Conservation (phyloP, 1,284 basidiomycete genomes). For the Heterobasidion irregulare region DNA sequence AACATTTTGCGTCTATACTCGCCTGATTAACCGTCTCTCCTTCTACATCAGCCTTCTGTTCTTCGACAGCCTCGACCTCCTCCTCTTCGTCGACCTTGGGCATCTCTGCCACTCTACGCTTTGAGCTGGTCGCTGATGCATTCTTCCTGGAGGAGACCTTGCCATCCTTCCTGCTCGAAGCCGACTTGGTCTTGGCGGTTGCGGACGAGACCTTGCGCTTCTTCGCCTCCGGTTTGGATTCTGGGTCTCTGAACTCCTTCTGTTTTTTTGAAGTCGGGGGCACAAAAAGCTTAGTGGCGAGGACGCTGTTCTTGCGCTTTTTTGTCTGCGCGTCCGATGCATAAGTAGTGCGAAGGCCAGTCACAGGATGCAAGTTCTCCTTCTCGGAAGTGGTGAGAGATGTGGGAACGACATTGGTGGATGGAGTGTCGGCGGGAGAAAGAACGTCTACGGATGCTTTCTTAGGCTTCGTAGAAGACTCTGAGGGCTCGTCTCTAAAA, state of each 20-base stretch:
- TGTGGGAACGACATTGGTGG: constrained; percentile 14
- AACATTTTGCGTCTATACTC: constrained; percentile 13
- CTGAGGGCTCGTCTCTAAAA: constrained; percentile 43
- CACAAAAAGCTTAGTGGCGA: constrained; percentile 42
- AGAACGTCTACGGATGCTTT: constrained; percentile 10
- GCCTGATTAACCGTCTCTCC: constrained; percentile 19
- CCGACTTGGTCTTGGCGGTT: constrained; percentile 1
- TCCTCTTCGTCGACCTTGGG: constrained; percentile 25
- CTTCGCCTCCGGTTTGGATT: constrained; percentile 33
- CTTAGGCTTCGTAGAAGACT: constrained; percentile 12
- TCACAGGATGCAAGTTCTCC: constrained; percentile 69
- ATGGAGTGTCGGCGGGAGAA: constrained; percentile 13
- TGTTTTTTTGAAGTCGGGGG: constrained; percentile 36
- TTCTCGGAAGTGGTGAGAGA: constrained; percentile 45
- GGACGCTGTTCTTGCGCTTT: constrained; percentile 55
- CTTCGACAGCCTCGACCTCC: constrained; percentile 2
- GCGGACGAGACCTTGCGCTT: constrained; percentile 37
- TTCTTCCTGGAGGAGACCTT: constrained; percentile 19
- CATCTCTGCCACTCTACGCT: constrained; percentile 18
- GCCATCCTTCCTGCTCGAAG: constrained; percentile 22
- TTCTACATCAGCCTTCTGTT: constrained; percentile 9
- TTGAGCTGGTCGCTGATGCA: constrained; percentile 8
- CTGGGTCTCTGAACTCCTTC: constrained; percentile 12
- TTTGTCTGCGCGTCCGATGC: constrained; percentile 30
- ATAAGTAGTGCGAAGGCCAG: constrained; percentile 48